Evolutionary conservation across 805 yeast genomes (phyloP).

Genomic region (Candida berthetii): DNA sequence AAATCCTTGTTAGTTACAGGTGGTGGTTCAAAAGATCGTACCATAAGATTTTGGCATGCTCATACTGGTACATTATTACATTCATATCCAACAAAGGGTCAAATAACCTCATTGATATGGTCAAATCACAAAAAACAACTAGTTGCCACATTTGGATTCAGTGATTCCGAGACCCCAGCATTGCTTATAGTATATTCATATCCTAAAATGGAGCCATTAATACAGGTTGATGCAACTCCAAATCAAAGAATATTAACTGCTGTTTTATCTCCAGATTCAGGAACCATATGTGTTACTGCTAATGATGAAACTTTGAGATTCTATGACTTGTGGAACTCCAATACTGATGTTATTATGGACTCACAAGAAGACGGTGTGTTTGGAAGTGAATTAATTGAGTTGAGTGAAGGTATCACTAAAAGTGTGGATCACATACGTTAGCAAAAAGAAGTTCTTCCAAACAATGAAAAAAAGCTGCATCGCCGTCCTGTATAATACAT

Average conservation of each 20-base stretch:
- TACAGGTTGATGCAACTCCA: slow-evolving; percentile 42
- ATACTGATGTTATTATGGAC: slow-evolving; percentile 26
- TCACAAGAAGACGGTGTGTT: slow-evolving; percentile 39
- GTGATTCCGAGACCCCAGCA: slow-evolving; percentile 42
- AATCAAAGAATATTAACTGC: slow-evolving; percentile 62
- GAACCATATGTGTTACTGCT: slow-evolving; percentile 63
- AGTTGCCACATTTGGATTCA: slow-evolving; percentile 79
- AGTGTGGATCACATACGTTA: slow-evolving; percentile 21
- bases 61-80: slow-evolving; percentile 65
- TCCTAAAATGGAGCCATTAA: slow-evolving; percentile 49
- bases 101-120: slow-evolving; percentile 80
- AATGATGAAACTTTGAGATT: slow-evolving; percentile 76
- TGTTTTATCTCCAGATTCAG: slow-evolving; percentile 56
- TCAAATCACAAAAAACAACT: slow-evolving; percentile 56
- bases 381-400: slow-evolving; percentile 53
- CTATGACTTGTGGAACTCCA: slow-evolving; percentile 61
- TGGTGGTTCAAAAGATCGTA: slow-evolving; percentile 79
- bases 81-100: slow-evolving; percentile 55
- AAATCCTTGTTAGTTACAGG: slow-evolving; percentile 80
- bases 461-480: not conserved
- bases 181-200: slow-evolving; percentile 59
- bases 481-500: not conserved
- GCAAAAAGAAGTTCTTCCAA: not conserved
- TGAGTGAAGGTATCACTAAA: slow-evolving; percentile 45
- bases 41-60: slow-evolving; percentile 85